Percentiles rank a stretch among this genome's conserved stretches.
Conservation (phyloP, 2,329 filamentous ascomycete genomes). For the Paraphaeosphaeria sporulosa region DNA sequence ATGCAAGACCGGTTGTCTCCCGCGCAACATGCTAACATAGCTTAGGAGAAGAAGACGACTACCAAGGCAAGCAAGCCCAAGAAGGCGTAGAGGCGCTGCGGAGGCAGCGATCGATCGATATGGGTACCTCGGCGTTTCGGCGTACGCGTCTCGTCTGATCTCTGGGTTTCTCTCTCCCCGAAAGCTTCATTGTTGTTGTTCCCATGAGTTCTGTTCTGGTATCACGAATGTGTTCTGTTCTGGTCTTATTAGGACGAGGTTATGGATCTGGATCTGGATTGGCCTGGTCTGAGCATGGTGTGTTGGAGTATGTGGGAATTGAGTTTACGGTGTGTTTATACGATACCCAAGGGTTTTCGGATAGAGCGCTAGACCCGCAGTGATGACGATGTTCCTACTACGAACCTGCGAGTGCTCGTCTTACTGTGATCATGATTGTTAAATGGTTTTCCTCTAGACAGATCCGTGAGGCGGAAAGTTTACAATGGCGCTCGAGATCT, state of each 20-base stretch:
- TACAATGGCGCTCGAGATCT: not conserved
- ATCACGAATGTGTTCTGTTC: not conserved
- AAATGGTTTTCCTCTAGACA: not conserved
- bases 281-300: not conserved
- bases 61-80: constrained; percentile 19
- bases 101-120: not conserved
- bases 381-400: not conserved
- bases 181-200: too few species aligned
- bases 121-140: not conserved
- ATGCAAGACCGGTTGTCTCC: not conserved
- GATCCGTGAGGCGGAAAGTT: not conserved
- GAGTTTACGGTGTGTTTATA: not conserved
- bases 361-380: not conserved
- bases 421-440: too few species aligned
- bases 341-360: constrained; percentile 1
- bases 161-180: not conserved
- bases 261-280: not conserved
- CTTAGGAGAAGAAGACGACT: constrained; percentile 25
- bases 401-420: not conserved
- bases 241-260: not conserved
- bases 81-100: constrained; percentile 15
- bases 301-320: not conserved
- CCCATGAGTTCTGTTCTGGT: not conserved
- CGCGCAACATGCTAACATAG: not conserved
- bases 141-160: not conserved